Evolutionary conservation across 208 protist species (phyloP).

Genomic region (Leishmania arabica): DNA sequence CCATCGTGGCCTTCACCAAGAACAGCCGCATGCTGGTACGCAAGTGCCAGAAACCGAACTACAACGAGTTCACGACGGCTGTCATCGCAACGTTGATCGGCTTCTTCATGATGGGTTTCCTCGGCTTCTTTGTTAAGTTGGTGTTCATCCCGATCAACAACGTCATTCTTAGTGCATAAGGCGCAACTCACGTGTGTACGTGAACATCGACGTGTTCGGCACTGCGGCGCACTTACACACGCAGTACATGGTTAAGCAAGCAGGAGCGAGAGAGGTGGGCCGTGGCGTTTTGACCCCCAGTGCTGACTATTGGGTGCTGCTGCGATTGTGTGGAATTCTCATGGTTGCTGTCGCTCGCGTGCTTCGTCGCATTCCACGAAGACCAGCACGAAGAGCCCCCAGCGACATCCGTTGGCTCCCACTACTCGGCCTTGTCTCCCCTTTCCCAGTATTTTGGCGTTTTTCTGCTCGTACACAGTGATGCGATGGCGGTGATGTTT

Average conservation of each 20-base stretch:
- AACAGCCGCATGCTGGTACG: constrained; percentile 91
- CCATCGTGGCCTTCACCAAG: constrained; percentile 77
- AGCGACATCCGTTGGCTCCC: no score
- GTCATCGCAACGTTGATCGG: constrained; percentile 88
- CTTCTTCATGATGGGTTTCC: constrained; percentile 94
- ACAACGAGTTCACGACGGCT: constrained; percentile 92
- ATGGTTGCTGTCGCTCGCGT: neutral
- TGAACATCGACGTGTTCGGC: neutral
- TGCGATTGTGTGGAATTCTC: neutral
- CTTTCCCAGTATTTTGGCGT: no score
- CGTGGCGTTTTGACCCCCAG: neutral
- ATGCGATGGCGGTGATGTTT: neutral
- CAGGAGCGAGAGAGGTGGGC: neutral
- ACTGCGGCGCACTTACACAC: neutral
- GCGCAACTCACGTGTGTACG: neutral
- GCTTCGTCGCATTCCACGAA: neutral
- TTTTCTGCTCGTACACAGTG: neutral
- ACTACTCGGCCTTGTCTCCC: neutral
- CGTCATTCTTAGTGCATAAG: constrained; percentile 87
- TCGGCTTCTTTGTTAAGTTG: constrained; percentile 96
- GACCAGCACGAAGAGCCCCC: neutral
- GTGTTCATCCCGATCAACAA: constrained; percentile 97
- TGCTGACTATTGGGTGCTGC: neutral
- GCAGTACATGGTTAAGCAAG: neutral
- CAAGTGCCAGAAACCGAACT: constrained; percentile 94